Conservation (phyloP, 23 red algal genomes). For the Gracilaria caudata region DNA sequence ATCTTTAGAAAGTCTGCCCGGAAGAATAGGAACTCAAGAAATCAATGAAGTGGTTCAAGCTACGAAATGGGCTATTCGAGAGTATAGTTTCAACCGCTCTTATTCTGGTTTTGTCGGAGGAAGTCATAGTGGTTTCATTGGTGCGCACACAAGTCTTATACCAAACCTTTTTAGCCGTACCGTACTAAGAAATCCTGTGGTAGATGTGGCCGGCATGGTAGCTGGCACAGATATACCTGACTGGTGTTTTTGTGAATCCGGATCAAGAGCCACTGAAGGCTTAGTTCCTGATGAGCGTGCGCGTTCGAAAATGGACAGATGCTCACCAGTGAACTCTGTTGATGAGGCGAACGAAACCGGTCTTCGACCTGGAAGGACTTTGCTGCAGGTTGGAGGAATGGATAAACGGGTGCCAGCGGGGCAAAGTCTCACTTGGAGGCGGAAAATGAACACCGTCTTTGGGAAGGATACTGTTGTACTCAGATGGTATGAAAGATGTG, state of each 20-base stretch:
- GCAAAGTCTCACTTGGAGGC: conserved; percentile 87
- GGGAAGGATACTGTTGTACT: conserved; percentile 38
- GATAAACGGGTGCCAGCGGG: conserved; percentile 85
- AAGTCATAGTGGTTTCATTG: conserved; percentile 96
- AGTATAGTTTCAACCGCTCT: conserved; percentile 14
- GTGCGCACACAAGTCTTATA: conserved; percentile 77
- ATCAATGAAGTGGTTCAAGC: conserved; percentile 86
- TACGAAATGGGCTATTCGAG: conserved; percentile 64
- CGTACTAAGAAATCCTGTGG: conserved; percentile 92
- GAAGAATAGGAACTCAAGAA: conserved; percentile 82
- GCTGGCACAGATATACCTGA: conserved; percentile 92
- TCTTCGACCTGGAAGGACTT: conserved; percentile 35
- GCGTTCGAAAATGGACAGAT: conserved; percentile 19
- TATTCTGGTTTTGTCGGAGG: conserved; percentile 82
- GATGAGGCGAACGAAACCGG: not conserved
- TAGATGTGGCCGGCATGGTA: conserved; percentile 89
- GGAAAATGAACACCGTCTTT: conserved; percentile 37
- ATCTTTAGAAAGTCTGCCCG: conserved; percentile 69
- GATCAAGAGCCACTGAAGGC: conserved; percentile 21
- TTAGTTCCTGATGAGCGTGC: conserved; percentile 22
- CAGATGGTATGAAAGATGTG: conserved; percentile 70
- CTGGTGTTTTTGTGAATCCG: conserved; percentile 91
- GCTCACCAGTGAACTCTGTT: conserved; percentile 51
- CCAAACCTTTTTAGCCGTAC: conserved; percentile 59
- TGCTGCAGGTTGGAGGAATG: conserved; percentile 81